phyloP scores from a whole-genome alignment of 805 yeast genomes.

The Komagataella phaffii region DNA sequence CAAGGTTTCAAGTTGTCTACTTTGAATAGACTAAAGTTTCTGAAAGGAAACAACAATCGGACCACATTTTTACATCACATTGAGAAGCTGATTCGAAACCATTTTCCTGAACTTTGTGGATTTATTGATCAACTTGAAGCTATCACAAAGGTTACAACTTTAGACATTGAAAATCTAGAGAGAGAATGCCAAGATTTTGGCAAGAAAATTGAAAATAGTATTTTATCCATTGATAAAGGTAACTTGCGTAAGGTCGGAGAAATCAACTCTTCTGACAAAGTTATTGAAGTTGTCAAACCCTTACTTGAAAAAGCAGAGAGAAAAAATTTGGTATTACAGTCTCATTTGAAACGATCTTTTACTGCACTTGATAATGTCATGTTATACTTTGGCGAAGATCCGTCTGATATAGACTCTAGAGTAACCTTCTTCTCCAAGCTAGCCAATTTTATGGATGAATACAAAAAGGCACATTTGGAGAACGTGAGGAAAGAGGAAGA shows the following conservation, averaged over 20 bases:
- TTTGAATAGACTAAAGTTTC: conserved; percentile 52
- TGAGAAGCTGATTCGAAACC: conserved; percentile 50
- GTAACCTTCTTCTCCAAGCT: conserved; percentile 52
- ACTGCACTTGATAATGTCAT: conserved; percentile 43
- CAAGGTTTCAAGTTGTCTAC: conserved; percentile 61
- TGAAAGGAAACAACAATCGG: conserved; percentile 58
- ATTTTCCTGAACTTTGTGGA: conserved; percentile 49
- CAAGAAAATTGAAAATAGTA: conserved; percentile 34
- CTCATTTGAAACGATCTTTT: conserved; percentile 36
- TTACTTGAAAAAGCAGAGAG: conserved; percentile 24
- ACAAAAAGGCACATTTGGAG: conserved; percentile 50
- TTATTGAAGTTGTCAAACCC: conserved; percentile 39
- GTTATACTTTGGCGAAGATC: conserved; percentile 64
- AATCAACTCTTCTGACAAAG: conserved; percentile 55
- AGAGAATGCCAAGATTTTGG: conserved; percentile 44
- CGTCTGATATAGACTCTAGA: conserved; percentile 36
- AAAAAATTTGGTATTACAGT: conserved; percentile 33
- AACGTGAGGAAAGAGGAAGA: conserved; percentile 60
- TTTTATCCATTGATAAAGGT: conserved; percentile 44
- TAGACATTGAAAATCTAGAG: conserved; percentile 49
- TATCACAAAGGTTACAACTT: conserved; percentile 40
- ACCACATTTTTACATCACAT: conserved; percentile 65
- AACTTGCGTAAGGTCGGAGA: conserved; percentile 46
- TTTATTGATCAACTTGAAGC: conserved; percentile 48
- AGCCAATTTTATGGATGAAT: conserved; percentile 43